Percentiles rank a stretch among this genome's conserved stretches.
Evolutionary conservation across 768 basidiomycete species (phyloP).

Genomic region (Boletus speciosus): DNA sequence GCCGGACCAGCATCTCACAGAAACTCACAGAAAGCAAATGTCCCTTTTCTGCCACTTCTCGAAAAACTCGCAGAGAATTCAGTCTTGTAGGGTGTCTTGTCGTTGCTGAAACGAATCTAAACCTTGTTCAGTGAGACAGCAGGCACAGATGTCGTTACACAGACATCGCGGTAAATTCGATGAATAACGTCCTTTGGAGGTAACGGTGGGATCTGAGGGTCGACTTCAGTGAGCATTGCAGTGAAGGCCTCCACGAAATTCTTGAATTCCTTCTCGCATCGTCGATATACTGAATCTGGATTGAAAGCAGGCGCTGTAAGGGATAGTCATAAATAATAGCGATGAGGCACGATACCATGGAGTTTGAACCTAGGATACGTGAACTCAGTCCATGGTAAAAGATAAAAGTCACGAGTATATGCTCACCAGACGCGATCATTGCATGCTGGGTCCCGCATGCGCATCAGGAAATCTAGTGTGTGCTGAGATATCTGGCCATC

Average conservation of each 20-base stretch:
- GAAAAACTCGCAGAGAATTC: conserved; percentile 82
- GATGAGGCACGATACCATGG: conserved; percentile 46
- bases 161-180: conserved; percentile 87
- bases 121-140: conserved; percentile 2
- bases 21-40: conserved; percentile 79
- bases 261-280: conserved; percentile 87
- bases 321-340: not conserved
- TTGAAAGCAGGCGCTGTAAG: not conserved
- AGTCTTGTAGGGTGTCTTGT: conserved; percentile 94
- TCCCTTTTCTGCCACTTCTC: conserved; percentile 84
- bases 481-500: conserved; percentile 85
- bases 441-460: conserved; percentile 68
- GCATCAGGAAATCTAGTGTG: conserved; percentile 70
- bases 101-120: conserved; percentile 85
- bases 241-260: conserved; percentile 75
- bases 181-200: conserved; percentile 92
- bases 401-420: not conserved
- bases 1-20: not conserved
- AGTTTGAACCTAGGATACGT: conserved; percentile 69
- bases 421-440: conserved; percentile 83
- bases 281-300: conserved; percentile 31
- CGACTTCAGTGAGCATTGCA: conserved; percentile 61
- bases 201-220: conserved; percentile 80
- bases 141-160: not conserved
- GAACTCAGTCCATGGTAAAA: not conserved